Evolutionary conservation across 75 land plant genomes (phyloP), one percentile per base, ranked within the genome.

Genomic region (Sequoiadendron giganteum): DNA sequence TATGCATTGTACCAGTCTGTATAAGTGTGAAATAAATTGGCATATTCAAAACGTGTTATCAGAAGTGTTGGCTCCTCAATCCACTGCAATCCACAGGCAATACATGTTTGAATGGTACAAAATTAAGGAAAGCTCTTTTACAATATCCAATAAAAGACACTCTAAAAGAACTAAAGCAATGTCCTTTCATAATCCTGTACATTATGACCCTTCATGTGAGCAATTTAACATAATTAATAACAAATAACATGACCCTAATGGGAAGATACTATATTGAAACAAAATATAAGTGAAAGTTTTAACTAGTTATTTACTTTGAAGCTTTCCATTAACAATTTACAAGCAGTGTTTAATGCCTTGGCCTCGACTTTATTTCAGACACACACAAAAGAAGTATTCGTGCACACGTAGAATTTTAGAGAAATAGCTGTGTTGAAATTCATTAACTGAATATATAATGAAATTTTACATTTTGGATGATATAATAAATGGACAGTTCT

Each of bases 1-100:
- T 98, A 98, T 65, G 97, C 95, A 89, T 95, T 98, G 85, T 97
- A 98, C 99, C 99, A 98, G 87, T 97, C 99, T 21, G 99, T 98
- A 83, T 92, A 85, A 10, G 99, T 97, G 90, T 98, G 99, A 86
- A 98, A 98, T 56, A 98, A 90, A 88, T 98, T 97, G 84, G 99
- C 99, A 92, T 98, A 98, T 89, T 97, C 99, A 90, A 95, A 98
- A 0, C 99, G 92, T 55, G 97, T 98, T 16, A 98, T 92, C 82
- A 96, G 45, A 88, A 98, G 85, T 18, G 93, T 91, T 28, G 99
- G 96, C 28, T 93, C 93, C 75, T 95, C 96, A 36, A 98, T 88
- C 94, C 94, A 94, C 99, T 98, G 95, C 84, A 95, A 91, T 18
- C 61, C 83, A 40, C 89, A 30, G 14, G 19, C 81, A 85, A 65